Evolutionary conservation across 2,329 filamentous ascomycete species (phyloP), one percentile per base, ranked within the genome.

Genomic region (Cercospora zeae-maydis): DNA sequence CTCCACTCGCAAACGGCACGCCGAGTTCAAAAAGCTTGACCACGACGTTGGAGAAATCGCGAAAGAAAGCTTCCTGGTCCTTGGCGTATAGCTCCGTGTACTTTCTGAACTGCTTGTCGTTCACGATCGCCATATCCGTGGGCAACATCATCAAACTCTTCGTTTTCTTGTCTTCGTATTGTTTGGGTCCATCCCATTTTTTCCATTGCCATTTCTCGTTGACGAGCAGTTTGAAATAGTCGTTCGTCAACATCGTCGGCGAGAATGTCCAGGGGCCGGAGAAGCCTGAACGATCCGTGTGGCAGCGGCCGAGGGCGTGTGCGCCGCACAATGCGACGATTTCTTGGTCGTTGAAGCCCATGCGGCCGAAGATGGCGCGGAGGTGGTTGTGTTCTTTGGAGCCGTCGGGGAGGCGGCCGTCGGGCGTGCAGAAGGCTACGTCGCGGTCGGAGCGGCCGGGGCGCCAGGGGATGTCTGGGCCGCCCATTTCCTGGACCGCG

Each of bases 101-200:
- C 74, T 85, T 81, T 79, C 85, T 87, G 84, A 98, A 96, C 69
- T 82, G 83, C 85, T 93, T 93, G 81, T 98, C 93, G 81, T 93
- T 86, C 74, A 96, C 80, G 61, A 98, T 83, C 61, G 89, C 89
- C 80, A 96, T 87, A 75, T 99, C 93, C 68, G 92, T 90, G 58
- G 95, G 95, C 78, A 99, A 82, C 93, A 99, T 98, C 95, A 99
- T 98, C 72, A 98, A 81, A 45, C 84, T 84, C 85, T 96, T 93
- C 73, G 88, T 91, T 74, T 83, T 86, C 81, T 90, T 90, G 80
- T 98, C 93, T 80, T 96, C 88, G 76, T 89, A 93, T 84, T 96
- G 93, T 79, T 88, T 87, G 69, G 92, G 92, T 30, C 95, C 93
- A 72, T 93, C 86, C 93, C 92, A 96, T 84, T 93, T 93, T 80